Conservation (phyloP, 1,284 basidiomycete species). For the Cryptococcus sp. region DNA sequence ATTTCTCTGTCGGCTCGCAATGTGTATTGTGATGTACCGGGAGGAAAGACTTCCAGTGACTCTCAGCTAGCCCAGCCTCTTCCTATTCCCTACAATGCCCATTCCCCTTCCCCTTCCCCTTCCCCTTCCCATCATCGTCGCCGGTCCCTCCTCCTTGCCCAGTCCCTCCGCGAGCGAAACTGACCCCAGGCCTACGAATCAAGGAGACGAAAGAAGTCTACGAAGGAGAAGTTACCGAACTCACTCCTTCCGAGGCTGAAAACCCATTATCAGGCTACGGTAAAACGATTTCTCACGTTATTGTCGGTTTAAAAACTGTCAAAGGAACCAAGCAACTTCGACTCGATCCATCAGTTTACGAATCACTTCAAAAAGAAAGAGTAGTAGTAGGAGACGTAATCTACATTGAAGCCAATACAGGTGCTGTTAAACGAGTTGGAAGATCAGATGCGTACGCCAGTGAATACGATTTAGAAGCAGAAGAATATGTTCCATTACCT, state of each 20-base stretch:
- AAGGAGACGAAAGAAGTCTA: slow-evolving; percentile 99
- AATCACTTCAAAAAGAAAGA: slow-evolving; percentile 95
- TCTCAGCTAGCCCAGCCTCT: too few species aligned
- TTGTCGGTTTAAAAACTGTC: slow-evolving; percentile 94
- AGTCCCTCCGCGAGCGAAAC: background rate
- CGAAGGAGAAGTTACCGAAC: slow-evolving; percentile 95
- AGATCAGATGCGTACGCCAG: slow-evolving; percentile 96
- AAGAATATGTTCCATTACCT: slow-evolving; percentile 95
- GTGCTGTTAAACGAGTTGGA: slow-evolving; percentile 96
- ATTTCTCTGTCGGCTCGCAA: too few species aligned
- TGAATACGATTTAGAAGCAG: slow-evolving; percentile 97
- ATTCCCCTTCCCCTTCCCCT: too few species aligned
- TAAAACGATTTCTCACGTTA: slow-evolving; percentile 95
- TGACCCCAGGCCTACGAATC: slow-evolving; percentile 72
- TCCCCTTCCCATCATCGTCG: too few species aligned
- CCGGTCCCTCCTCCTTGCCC: background rate
- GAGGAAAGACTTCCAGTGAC: too few species aligned
- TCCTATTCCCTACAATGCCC: too few species aligned
- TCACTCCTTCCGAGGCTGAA: slow-evolving; percentile 91
- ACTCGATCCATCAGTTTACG: slow-evolving; percentile 92
- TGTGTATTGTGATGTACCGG: too few species aligned
- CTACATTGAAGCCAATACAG: slow-evolving; percentile 90
- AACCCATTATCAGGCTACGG: slow-evolving; percentile 96
- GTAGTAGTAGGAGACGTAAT: slow-evolving; percentile 96
- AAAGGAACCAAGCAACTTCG: slow-evolving; percentile 98